Conservation (phyloP, 352 stramenopile genomes). For the Phytopythium chamaehyphon region DNA sequence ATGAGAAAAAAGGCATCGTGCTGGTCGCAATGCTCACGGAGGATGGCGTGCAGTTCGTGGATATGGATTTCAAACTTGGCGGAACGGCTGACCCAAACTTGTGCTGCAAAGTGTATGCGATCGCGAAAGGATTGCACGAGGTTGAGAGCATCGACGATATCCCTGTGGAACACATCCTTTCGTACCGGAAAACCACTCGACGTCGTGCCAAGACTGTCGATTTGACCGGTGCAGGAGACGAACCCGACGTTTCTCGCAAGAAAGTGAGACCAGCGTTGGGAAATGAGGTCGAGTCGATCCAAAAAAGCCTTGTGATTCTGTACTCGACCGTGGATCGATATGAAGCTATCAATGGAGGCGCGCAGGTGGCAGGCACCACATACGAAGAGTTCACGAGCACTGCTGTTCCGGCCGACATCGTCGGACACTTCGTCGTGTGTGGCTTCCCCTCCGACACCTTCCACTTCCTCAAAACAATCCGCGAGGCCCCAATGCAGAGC, state of each 20-base stretch:
- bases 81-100: constrained; percentile 66
- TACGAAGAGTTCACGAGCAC: constrained; percentile 54
- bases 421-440: constrained; percentile 65
- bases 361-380: constrained; percentile 8
- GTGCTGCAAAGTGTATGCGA: constrained; percentile 78
- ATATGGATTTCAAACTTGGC: constrained; percentile 78
- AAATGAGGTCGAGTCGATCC: constrained; percentile 55
- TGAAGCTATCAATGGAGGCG: constrained; percentile 15
- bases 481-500: constrained; percentile 38
- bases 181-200: constrained; percentile 66
- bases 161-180: constrained; percentile 66
- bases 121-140: constrained; percentile 49
- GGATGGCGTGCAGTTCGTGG: constrained; percentile 58
- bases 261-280: constrained; percentile 59
- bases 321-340: constrained; percentile 36
- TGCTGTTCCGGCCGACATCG: constrained; percentile 34
- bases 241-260: constrained; percentile 28
- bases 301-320: constrained; percentile 48
- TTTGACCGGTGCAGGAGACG: constrained; percentile 14
- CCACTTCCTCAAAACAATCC: constrained; percentile 69
- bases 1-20: constrained; percentile 66
- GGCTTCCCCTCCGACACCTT: constrained; percentile 61
- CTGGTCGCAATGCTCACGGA: constrained; percentile 64
- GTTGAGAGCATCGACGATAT: constrained; percentile 61
- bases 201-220: constrained; percentile 48